Evolutionary conservation across 805 yeast species (phyloP).

Genomic region (Schwanniomyces vanrijiae): DNA sequence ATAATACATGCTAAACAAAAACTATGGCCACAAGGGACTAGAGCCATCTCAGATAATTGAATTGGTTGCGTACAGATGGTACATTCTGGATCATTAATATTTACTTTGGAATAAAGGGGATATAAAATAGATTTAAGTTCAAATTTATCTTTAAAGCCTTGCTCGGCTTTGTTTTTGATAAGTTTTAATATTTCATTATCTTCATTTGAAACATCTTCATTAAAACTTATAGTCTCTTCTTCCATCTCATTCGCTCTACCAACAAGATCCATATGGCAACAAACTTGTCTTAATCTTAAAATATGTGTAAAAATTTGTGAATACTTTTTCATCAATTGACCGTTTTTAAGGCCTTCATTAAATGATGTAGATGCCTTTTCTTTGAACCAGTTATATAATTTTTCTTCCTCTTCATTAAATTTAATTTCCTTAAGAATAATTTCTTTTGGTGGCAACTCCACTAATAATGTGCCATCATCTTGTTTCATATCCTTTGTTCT

Average conservation of each 20-base stretch:
- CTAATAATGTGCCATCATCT: constrained; percentile 68
- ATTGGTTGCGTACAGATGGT: constrained; percentile 81
- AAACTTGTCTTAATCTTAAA: constrained; percentile 78
- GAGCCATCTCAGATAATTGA: constrained; percentile 47
- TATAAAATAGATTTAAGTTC: constrained; percentile 27
- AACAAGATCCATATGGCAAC: constrained; percentile 78
- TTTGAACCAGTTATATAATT: constrained; percentile 67
- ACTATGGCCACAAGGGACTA: constrained; percentile 79
- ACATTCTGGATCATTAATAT: constrained; percentile 61
- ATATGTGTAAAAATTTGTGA: constrained; percentile 82
- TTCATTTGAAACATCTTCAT: constrained; percentile 12
- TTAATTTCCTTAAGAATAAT: constrained; percentile 66
- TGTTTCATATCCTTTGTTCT: constrained; percentile 85
- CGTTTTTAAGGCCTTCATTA: constrained; percentile 56
- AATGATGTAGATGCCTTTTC: constrained; percentile 65
- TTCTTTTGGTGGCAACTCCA: constrained; percentile 74
- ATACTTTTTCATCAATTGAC: constrained; percentile 69
- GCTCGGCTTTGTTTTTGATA: constrained; percentile 9
- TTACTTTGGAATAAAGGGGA: constrained; percentile 26
- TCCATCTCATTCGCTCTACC: constrained; percentile 52
- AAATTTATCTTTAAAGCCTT: constrained; percentile 16
- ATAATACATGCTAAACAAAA: constrained; percentile 73
- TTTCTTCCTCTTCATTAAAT: constrained; percentile 65
- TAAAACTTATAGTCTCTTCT: constrained; percentile 35
- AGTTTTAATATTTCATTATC: constrained; percentile 7